Evolutionary conservation across 371 early-diverging fungal species (phyloP).

Genomic region (Nematocida displodere): DNA sequence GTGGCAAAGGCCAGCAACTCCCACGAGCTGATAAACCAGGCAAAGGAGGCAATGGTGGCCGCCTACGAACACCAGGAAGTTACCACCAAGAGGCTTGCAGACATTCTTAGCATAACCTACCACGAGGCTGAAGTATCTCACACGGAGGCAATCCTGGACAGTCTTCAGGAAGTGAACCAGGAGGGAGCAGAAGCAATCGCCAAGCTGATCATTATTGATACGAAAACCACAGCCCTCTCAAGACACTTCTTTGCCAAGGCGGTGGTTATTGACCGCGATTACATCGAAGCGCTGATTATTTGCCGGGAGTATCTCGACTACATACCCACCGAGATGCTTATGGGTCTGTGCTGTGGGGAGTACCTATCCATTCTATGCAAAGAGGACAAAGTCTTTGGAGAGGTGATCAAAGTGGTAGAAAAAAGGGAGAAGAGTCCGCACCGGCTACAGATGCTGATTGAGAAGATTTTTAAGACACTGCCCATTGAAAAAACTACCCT

Average conservation of each 20-base stretch:
- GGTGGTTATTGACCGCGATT: constrained; percentile 44
- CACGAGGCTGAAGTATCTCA: background rate
- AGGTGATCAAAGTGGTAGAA: background rate
- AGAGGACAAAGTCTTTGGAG: constrained; percentile 2
- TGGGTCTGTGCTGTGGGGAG: constrained; percentile 19
- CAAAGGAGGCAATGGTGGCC: background rate
- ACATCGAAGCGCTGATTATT: constrained; percentile 19
- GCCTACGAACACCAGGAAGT: background rate
- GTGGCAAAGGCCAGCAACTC: background rate
- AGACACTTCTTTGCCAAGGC: constrained; percentile 16
- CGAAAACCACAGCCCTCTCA: background rate
- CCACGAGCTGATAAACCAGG: background rate
- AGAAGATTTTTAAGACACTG: background rate
- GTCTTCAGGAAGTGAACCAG: background rate
- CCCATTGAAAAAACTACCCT: background rate
- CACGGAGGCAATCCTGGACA: constrained; percentile 21
- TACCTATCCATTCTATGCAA: constrained; percentile 23
- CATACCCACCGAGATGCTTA: constrained; percentile 21
- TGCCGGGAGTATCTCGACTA: background rate
- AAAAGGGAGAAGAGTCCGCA: background rate
- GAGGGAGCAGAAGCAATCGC: constrained; percentile 22
- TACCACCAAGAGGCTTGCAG: background rate
- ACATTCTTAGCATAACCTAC: constrained; percentile 33
- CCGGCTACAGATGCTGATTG: background rate
- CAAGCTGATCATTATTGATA: constrained; percentile 32